Conservation (phyloP, 352 stramenopile species). For the Aphanomyces astaci region DNA sequence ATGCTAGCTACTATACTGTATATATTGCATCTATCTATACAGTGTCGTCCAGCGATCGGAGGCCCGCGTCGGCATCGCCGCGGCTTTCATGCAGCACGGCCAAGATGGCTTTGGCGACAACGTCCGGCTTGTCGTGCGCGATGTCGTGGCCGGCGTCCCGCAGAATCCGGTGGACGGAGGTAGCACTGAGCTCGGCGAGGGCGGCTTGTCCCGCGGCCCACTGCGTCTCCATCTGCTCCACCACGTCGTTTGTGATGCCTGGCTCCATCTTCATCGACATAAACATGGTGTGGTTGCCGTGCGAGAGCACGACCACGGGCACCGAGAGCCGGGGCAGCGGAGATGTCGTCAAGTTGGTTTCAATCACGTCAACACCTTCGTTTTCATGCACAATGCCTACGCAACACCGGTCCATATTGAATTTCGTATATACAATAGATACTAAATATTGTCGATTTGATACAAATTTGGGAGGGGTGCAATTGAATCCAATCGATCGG, state of each 20-base stretch:
- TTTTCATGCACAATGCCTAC: conserved; percentile 42
- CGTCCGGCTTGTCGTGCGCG: conserved; percentile 62
- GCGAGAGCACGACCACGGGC: conserved; percentile 63
- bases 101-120: conserved; percentile 43
- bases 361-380: conserved; percentile 44
- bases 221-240: conserved; percentile 50
- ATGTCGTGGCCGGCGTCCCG: conserved; percentile 58
- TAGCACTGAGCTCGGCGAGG: conserved; percentile 37
- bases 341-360: conserved; percentile 46
- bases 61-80: background rate
- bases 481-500: too few species aligned
- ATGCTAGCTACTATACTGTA: too few species aligned
- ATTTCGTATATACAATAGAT: too few species aligned
- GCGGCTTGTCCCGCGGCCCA: conserved; percentile 51
- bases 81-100: conserved; percentile 29
- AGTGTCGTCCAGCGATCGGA: background rate
- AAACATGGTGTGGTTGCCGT: conserved; percentile 59
- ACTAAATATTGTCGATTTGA: too few species aligned
- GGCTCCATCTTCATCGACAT: conserved; percentile 51
- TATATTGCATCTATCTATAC: too few species aligned
- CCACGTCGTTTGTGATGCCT: conserved; percentile 32
- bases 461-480: too few species aligned
- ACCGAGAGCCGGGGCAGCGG: conserved; percentile 25
- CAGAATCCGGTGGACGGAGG: conserved; percentile 40
- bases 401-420: too few species aligned